Base-by-base conservation (phyloP, 2,329 filamentous ascomycete genomes). In the Calonectria leucothoes region DNA sequence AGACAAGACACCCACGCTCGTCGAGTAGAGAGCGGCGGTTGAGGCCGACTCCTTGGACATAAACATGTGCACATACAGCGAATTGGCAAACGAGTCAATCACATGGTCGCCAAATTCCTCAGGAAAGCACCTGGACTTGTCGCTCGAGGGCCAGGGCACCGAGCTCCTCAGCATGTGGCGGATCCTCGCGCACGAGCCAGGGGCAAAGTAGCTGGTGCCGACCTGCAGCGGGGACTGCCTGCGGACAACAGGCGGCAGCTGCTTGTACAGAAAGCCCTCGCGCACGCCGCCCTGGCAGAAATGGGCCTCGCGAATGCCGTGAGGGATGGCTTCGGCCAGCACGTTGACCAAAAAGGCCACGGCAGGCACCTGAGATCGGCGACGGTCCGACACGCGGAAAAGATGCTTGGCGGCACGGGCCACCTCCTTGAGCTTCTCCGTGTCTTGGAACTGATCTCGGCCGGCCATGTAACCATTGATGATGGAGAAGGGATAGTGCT, bases 211-310 rank as follows among this genome's bases (percentile, higher is more conserved):
- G 17, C 81, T 79, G 0, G 92, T 94, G 1, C 91, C 91, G 0
- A 91, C 89, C 14, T 91, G 84, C 0, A 94, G 82, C 0, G 93
- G 92, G 70, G 90, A 84, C 72, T 91, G 86, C 1, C 84, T 83
- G 59, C 91, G 88, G 11, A 89, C 82, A 0, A 84, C 80, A 0
- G 83, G 77, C 0, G 86, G 74, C 10, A 94, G 86, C 49, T 85
- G 85, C 14, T 87, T 84, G 81, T 92, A 94, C 1, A 94, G 84
- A 70, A 89, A 89, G 0, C 93, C 93, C 84, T 94, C 93, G 35
- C 93, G 86, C 3, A 94, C 92, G 6, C 93, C 93, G 23, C 93
- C 93, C 80, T 94, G 93, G 74, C 92, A 93, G 84, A 94, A 94
- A 37, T 91, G 88, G 2, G 93, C 90, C 42, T 89, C 86, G 51